These are phyloP conservation scores for Dryas octopetala DNA, from an alignment of 306 rosid species.

Conservation along the genomic window DNA sequence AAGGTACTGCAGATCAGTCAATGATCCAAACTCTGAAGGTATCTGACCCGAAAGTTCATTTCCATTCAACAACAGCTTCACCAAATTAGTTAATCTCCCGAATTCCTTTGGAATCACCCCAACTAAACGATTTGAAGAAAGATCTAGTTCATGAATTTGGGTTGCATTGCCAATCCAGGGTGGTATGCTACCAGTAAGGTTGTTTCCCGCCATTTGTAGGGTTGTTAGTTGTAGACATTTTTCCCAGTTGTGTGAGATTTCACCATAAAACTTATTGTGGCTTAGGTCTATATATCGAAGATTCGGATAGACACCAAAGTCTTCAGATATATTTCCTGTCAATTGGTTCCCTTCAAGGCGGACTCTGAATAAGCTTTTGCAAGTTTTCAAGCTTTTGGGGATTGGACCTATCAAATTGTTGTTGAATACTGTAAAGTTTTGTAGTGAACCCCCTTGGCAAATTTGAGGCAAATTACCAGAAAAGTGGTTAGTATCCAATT, in stretches of 20 bases:
- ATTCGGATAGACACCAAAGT: slow-evolving; percentile 37
- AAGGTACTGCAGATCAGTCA: slow-evolving; percentile 15
- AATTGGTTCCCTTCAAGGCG: slow-evolving; percentile 37
- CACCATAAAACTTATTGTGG: slow-evolving; percentile 34
- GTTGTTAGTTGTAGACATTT: slow-evolving; percentile 24
- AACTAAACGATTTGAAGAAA: slow-evolving; percentile 23
- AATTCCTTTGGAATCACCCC: slow-evolving; percentile 19
- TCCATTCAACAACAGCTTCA: not conserved
- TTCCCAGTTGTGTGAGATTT: slow-evolving; percentile 30
- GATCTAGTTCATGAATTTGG: not conserved
- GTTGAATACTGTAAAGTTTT: slow-evolving; percentile 22
- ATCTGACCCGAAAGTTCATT: slow-evolving; percentile 13
- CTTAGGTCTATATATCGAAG: slow-evolving; percentile 35
- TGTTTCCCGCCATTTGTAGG: slow-evolving; percentile 30
- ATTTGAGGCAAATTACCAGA: slow-evolving; percentile 35
- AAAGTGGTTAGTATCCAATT: slow-evolving; percentile 32
- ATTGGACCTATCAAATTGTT: slow-evolving; percentile 34
- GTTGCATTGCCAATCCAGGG: slow-evolving; percentile 23
- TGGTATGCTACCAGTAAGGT: slow-evolving; percentile 31
- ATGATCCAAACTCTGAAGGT: slow-evolving; percentile 5
- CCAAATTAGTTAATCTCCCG: slow-evolving; percentile 3
- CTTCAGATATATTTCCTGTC: slow-evolving; percentile 36
- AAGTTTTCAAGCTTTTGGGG: slow-evolving; percentile 30
- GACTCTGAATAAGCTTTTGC: slow-evolving; percentile 30
- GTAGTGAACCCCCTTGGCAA: slow-evolving; percentile 6